Evolutionary conservation across 495 filamentous ascomycete genomes (phyloP).

Genomic region (Xylaria castorea): DNA sequence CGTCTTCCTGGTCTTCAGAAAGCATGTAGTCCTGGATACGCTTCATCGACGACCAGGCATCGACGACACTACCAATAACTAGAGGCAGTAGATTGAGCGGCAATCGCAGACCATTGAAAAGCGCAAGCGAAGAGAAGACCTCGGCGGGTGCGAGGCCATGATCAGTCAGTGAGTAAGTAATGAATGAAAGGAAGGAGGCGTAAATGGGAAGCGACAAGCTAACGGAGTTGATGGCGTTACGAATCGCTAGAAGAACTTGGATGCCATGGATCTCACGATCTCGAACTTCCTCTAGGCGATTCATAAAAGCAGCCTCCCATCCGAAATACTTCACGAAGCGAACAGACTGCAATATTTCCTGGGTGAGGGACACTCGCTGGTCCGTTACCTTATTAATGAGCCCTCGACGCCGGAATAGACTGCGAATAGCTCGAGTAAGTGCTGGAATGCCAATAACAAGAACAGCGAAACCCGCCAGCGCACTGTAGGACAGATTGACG

Average conservation of each 20-base stretch:
- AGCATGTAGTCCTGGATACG: slow-evolving; percentile 87
- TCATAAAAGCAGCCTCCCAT: slow-evolving; percentile 87
- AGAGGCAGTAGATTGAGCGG: slow-evolving; percentile 87
- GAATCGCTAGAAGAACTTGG: slow-evolving; percentile 78
- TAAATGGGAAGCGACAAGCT: slow-evolving; percentile 81
- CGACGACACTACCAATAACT: slow-evolving; percentile 85
- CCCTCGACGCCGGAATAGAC: slow-evolving; percentile 71
- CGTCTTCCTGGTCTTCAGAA: slow-evolving; percentile 84
- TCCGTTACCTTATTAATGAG: slow-evolving; percentile 92
- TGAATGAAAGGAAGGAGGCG: slow-evolving; percentile 93
- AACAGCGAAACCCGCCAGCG: slow-evolving; percentile 84
- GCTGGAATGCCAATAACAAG: slow-evolving; percentile 78
- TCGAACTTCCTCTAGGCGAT: slow-evolving; percentile 75
- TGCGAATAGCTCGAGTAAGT: slow-evolving; percentile 74
- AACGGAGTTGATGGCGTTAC: slow-evolving; percentile 84
- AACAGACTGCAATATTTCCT: slow-evolving; percentile 89
- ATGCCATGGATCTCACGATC: slow-evolving; percentile 76
- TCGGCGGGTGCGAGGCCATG: slow-evolving; percentile 74
- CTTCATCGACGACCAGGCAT: slow-evolving; percentile 82
- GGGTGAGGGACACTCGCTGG: slow-evolving; percentile 85
- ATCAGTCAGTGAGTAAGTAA: slow-evolving; percentile 83
- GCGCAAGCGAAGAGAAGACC: slow-evolving; percentile 89
- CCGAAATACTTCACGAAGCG: slow-evolving; percentile 96
- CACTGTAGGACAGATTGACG: slow-evolving; percentile 87
- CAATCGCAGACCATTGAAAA: slow-evolving; percentile 91